Percentiles rank a stretch among this genome's conserved stretches.
Evolutionary conservation across 2,329 filamentous ascomycete genomes (phyloP).

Genomic region (Onygenales sp.): DNA sequence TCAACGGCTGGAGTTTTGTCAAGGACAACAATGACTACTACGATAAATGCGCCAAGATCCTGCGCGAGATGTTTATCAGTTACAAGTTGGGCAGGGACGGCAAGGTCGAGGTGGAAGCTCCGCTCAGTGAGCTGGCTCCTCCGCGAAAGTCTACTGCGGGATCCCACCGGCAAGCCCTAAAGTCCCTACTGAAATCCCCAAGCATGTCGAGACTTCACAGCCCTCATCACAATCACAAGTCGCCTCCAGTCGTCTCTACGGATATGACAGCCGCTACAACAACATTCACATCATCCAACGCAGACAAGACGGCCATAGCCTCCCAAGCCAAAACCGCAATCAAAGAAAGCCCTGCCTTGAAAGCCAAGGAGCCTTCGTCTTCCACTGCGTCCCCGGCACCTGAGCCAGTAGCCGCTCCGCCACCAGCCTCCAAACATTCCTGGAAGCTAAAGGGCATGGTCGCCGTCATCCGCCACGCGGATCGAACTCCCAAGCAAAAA

Average conservation of each 20-base stretch:
- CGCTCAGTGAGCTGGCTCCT: conserved; percentile 23
- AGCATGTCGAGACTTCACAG: conserved; percentile 52
- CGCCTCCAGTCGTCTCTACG: conserved; percentile 34
- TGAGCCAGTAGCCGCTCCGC: conserved; percentile 32
- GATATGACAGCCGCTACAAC: conserved; percentile 22
- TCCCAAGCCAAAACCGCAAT: neutral
- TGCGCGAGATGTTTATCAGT: conserved; percentile 78
- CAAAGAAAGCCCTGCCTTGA: conserved; percentile 29
- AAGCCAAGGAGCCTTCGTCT: conserved; percentile 5
- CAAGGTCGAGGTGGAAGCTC: conserved; percentile 24
- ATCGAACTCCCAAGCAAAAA: conserved; percentile 96
- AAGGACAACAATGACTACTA: conserved; percentile 99
- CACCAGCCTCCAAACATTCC: conserved; percentile 72
- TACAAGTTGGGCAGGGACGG: conserved; percentile 49
- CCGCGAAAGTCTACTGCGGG: conserved; percentile 29
- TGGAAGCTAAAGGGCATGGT: conserved; percentile 99
- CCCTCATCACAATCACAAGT: conserved; percentile 33
- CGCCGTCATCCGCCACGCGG: conserved; percentile 89
- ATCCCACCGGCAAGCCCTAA: conserved; percentile 42
- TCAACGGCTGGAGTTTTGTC: conserved; percentile 99
- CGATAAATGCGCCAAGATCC: conserved; percentile 75
- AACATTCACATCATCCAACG: neutral
- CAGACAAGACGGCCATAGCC: neutral
- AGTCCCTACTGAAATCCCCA: conserved; percentile 54
- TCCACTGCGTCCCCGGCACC: conserved; percentile 7